phyloP scores from a whole-genome alignment of 2,329 filamentous ascomycete species.

The Colletotrichum tropicicola region DNA sequence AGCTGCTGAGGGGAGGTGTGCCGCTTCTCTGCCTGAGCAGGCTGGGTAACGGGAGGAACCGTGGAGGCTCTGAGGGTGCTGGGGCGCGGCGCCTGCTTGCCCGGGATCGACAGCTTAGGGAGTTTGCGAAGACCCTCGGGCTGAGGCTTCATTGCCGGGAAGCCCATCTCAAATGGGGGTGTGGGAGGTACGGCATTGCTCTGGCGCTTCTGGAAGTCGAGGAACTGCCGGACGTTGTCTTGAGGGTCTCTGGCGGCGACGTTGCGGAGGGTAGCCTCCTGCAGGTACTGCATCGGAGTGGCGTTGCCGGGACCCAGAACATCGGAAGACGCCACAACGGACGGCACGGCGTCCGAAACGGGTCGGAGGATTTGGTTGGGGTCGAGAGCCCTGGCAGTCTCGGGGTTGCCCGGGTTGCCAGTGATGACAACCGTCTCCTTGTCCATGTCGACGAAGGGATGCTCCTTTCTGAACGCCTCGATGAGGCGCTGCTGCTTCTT shows the following conservation, averaged over 20 bases:
- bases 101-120: constrained; percentile 70
- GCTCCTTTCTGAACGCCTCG: constrained; percentile 77
- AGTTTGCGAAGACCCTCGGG: constrained; percentile 66
- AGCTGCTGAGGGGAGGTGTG: constrained; percentile 29
- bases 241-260: constrained; percentile 82
- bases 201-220: constrained; percentile 80
- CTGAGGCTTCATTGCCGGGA: constrained; percentile 55
- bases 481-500: constrained; percentile 82
- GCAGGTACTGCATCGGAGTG: constrained; percentile 74
- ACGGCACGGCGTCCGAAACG: constrained; percentile 79
- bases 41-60: constrained; percentile 36
- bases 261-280: constrained; percentile 76
- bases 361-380: constrained; percentile 68
- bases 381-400: constrained; percentile 67
- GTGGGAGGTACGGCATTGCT: constrained; percentile 70
- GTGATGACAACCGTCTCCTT: constrained; percentile 78
- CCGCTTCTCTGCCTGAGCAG: constrained; percentile 34
- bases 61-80: constrained; percentile 40
- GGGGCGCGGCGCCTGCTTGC: constrained; percentile 40
- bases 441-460: constrained; percentile 71
- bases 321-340: constrained; percentile 91
- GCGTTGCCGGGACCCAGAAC: constrained; percentile 76
- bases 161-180: constrained; percentile 72
- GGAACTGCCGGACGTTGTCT: constrained; percentile 92
- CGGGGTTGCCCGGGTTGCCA: constrained; percentile 81